These are phyloP conservation scores for Yarrowia keelungensis DNA, from an alignment of 805 yeast genomes.

Conservation along the genomic window DNA sequence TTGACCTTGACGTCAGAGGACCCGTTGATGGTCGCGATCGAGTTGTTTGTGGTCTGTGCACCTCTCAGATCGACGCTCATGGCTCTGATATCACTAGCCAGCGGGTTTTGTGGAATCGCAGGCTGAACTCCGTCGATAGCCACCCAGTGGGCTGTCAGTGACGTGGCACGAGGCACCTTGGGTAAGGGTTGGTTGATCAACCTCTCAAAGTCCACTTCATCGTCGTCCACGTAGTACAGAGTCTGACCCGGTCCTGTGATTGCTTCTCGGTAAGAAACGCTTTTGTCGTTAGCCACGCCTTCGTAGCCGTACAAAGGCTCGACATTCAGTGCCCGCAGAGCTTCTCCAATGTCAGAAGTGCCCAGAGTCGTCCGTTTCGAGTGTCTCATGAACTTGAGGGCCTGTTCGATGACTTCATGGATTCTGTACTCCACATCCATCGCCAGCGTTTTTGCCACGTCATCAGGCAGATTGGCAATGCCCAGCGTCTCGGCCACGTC, in stretches of 20 bases:
- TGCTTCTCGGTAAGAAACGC: conserved; percentile 68
- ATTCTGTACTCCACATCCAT: conserved; percentile 99
- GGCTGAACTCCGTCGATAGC: conserved; percentile 99
- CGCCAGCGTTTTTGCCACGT: conserved; percentile 91
- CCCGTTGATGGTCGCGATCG: conserved; percentile 57
- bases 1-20: conserved; percentile 64
- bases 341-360: conserved; percentile 80
- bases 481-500: conserved; percentile 96
- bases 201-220: conserved; percentile 93
- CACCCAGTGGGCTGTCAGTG: conserved; percentile 92
- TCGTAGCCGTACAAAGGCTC: conserved; percentile 95
- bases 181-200: conserved; percentile 93
- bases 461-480: conserved; percentile 75
- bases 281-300: conserved; percentile 53
- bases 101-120: conserved; percentile 94
- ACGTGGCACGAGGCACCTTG: conserved; percentile 88
- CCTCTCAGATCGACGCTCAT: conserved; percentile 84
- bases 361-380: conserved; percentile 82
- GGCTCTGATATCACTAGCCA: conserved; percentile 71
- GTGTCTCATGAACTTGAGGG: conserved; percentile 94
- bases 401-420: conserved; percentile 94
- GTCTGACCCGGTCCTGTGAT: conserved; percentile 91
- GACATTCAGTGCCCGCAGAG: conserved; percentile 82
- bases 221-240: conserved; percentile 86
- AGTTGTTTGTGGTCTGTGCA: conserved; percentile 67